A percentile compares a stretch with the other conserved stretches of the same genome.
Evolutionary conservation across 371 early-diverging fungal genomes (phyloP).

Genomic region (Entomophthora muscae): DNA sequence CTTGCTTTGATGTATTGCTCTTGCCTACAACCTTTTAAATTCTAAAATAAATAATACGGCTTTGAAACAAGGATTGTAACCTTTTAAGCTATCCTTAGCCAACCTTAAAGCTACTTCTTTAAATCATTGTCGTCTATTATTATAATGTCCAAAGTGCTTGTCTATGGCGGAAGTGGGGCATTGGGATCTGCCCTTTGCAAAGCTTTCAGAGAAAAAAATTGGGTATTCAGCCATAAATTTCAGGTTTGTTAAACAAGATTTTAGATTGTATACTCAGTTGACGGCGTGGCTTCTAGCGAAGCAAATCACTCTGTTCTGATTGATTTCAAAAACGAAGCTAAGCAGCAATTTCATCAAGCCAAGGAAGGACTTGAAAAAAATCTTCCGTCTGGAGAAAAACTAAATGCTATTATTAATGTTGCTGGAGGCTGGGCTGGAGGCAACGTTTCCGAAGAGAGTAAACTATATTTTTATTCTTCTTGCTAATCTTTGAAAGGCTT

Average conservation of each 20-base stretch:
- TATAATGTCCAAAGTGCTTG: conserved; percentile 38
- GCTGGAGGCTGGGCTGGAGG: conserved; percentile 97
- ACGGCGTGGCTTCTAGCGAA: conserved; percentile 46
- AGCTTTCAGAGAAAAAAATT: conserved; percentile 46
- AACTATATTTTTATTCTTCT: background rate
- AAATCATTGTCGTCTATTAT: too few species aligned
- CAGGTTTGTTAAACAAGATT: background rate
- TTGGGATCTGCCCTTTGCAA: conserved; percentile 63
- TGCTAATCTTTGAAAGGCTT: conserved; percentile 25
- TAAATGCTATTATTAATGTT: conserved; percentile 76
- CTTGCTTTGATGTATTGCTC: too few species aligned
- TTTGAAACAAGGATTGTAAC: too few species aligned
- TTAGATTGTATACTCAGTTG: conserved; percentile 61
- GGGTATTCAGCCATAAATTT: conserved; percentile 26
- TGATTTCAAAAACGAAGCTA: conserved; percentile 20
- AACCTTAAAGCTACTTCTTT: too few species aligned
- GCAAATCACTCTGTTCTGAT: conserved; percentile 53
- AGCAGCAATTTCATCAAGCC: conserved; percentile 38
- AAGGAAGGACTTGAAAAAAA: conserved; percentile 14
- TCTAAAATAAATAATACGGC: too few species aligned
- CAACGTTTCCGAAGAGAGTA: conserved; percentile 54
- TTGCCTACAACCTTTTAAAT: too few species aligned
- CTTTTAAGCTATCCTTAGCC: too few species aligned
- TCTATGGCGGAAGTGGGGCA: conserved; percentile 84
- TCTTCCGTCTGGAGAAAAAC: conserved; percentile 23